Evolutionary conservation across 2,329 filamentous ascomycete genomes (phyloP).

Genomic region (Fusarium sp.): DNA sequence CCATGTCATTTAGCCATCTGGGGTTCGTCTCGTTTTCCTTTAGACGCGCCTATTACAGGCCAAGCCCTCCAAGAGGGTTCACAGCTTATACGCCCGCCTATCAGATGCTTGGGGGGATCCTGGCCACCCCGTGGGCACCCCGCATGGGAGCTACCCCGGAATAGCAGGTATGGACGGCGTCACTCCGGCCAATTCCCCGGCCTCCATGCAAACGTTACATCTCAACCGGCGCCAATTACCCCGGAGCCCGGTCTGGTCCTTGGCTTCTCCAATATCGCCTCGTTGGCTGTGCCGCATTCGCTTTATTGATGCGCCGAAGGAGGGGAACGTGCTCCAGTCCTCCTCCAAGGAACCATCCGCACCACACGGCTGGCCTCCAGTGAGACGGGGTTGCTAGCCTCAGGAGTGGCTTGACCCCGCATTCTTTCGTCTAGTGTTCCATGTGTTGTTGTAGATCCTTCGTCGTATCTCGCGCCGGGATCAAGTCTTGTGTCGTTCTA

Average conservation of each 20-base stretch:
- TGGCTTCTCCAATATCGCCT: slow-evolving; percentile 33
- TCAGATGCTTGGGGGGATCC: background rate
- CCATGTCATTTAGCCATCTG: slow-evolving; percentile 39
- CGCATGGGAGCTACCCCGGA: slow-evolving; percentile 16
- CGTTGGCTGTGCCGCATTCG: slow-evolving; percentile 16
- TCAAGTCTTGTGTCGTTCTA: background rate
- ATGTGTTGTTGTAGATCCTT: background rate
- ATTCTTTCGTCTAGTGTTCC: background rate
- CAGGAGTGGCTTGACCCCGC: background rate
- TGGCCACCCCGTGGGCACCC: slow-evolving; percentile 16
- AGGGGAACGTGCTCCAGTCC: background rate
- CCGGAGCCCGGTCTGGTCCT: slow-evolving; percentile 7
- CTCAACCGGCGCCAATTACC: slow-evolving; percentile 35
- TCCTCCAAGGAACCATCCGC: background rate
- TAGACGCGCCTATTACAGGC: slow-evolving; percentile 36
- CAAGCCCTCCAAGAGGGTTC: background rate
- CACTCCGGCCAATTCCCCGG: slow-evolving; percentile 34
- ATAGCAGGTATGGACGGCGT: slow-evolving; percentile 37
- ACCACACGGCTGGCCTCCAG: background rate
- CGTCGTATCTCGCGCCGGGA: background rate
- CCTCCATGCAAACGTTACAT: slow-evolving; percentile 25
- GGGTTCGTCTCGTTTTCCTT: slow-evolving; percentile 20
- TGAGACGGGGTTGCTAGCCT: background rate
- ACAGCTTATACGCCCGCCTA: slow-evolving; percentile 19
- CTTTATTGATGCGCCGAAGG: slow-evolving; percentile 10